Percentiles rank a stretch among this genome's conserved stretches.
Evolutionary conservation across 768 basidiomycete genomes (phyloP).

Genomic region (Leccinum subgranulosum): DNA sequence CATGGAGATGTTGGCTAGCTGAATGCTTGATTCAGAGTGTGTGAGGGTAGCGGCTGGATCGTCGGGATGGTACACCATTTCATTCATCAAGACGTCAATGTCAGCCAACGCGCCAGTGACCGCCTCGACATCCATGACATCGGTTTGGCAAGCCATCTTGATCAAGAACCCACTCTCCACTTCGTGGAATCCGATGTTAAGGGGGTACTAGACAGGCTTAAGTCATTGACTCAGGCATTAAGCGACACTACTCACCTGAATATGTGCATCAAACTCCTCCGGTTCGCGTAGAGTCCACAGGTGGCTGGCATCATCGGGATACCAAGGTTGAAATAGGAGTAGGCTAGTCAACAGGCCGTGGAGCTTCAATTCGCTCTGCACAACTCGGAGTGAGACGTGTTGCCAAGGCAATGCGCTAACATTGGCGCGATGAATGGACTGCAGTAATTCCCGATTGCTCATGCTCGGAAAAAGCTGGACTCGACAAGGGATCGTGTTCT

Average conservation of each 20-base stretch:
- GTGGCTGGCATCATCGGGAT: background rate
- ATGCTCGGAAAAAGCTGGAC: conserved; percentile 27
- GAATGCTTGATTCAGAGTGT: background rate
- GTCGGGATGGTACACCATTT: conserved; percentile 20
- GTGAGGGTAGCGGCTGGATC: conserved; percentile 4
- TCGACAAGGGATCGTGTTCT: conserved; percentile 48
- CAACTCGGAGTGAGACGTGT: conserved; percentile 42
- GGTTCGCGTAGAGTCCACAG: conserved; percentile 24
- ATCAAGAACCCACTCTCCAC: conserved; percentile 29
- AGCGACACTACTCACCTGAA: conserved; percentile 28
- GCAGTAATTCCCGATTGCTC: conserved; percentile 35
- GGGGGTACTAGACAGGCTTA: conserved; percentile 35
- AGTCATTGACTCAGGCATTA: background rate
- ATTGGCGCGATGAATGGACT: conserved; percentile 36
- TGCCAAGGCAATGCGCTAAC: conserved; percentile 41
- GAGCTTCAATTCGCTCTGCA: conserved; percentile 35
- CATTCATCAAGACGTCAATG: conserved; percentile 19
- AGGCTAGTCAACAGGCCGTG: conserved; percentile 39
- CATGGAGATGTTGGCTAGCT: background rate
- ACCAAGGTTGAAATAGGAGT: conserved; percentile 42
- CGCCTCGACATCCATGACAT: conserved; percentile 25
- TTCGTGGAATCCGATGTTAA: conserved; percentile 43
- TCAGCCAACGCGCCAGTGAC: conserved; percentile 16
- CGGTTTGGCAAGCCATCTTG: conserved; percentile 34
- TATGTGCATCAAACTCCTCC: conserved; percentile 13